These are phyloP conservation scores for Podosphaera aphanis DNA, from an alignment of 2,329 filamentous ascomycete species.

Conservation along the genomic window DNA sequence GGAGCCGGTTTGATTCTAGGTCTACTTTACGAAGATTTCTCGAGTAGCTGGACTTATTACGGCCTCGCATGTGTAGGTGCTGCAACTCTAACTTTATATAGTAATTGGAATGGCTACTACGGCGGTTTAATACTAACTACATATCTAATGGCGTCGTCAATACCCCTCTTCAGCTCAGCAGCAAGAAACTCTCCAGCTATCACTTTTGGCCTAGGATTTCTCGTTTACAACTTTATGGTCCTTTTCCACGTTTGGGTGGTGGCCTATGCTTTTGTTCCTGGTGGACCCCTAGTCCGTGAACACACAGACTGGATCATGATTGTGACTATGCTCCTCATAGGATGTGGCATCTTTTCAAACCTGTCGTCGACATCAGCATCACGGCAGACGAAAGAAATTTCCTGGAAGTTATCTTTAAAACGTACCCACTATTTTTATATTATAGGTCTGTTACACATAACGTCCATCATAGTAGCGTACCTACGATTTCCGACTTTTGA, in stretches of 20 bases:
- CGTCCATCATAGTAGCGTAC: slow-evolving; percentile 63
- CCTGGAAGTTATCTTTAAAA: slow-evolving; percentile 22
- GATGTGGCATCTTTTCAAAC: slow-evolving; percentile 60
- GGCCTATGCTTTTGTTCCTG: slow-evolving; percentile 91
- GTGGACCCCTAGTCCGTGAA: slow-evolving; percentile 75
- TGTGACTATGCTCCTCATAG: slow-evolving; percentile 62
- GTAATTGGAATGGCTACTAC: slow-evolving; percentile 75
- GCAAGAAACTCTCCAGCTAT: slow-evolving; percentile 52
- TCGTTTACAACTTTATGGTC: slow-evolving; percentile 80
- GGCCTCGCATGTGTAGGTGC: slow-evolving; percentile 60
- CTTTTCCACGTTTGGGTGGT: slow-evolving; percentile 99
- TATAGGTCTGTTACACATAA: slow-evolving; percentile 51
- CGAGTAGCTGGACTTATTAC: slow-evolving; percentile 58
- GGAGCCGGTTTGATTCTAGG: slow-evolving; percentile 55
- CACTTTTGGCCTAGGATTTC: slow-evolving; percentile 71
- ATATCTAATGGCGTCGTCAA: slow-evolving; percentile 62
- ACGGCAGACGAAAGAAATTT: slow-evolving; percentile 12
- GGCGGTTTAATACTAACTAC: slow-evolving; percentile 53
- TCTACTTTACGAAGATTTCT: slow-evolving; percentile 45
- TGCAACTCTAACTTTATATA: slow-evolving; percentile 48
- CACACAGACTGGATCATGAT: slow-evolving; percentile 92
- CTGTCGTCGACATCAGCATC: slow-evolving; percentile 20
- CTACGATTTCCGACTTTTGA: slow-evolving; percentile 81
- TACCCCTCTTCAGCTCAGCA: slow-evolving; percentile 52
- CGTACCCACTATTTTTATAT: slow-evolving; percentile 48